These are phyloP conservation scores for rapeseed (Brassica napus) DNA, from an alignment of 345 rosid species.

Conservation along the genomic window DNA sequence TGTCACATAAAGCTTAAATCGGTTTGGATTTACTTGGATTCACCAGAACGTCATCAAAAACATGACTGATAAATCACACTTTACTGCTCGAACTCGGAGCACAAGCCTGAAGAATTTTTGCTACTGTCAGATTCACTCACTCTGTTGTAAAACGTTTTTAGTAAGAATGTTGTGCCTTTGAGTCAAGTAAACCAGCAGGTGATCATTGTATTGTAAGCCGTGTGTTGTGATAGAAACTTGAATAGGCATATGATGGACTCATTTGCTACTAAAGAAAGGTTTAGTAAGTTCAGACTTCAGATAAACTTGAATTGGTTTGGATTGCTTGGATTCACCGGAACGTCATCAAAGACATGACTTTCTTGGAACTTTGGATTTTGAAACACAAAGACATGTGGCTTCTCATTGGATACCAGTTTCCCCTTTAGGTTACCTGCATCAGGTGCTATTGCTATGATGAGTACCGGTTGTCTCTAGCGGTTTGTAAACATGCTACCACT, in stretches of 20 bases:
- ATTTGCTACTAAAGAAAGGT: background rate
- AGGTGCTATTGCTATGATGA: background rate
- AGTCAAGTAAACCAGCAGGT: background rate
- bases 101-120: constrained; percentile 34
- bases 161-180: background rate
- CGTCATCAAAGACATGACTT: background rate
- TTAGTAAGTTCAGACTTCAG: background rate
- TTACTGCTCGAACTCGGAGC: constrained; percentile 77
- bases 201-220: background rate
- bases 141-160: constrained; percentile 13
- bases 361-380: too few species aligned
- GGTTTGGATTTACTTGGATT: background rate
- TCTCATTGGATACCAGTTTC: too few species aligned
- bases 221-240: background rate
- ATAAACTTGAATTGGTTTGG: background rate
- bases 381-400: too few species aligned
- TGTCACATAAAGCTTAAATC: background rate
- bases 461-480: background rate
- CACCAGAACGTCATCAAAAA: background rate
- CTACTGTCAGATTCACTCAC: constrained; percentile 4
- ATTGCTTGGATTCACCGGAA: background rate
- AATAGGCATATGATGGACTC: background rate
- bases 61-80: constrained; percentile 57
- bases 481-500: background rate
- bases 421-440: background rate